Percentiles rank a stretch among this genome's conserved stretches.
Conservation (phyloP, 176 grass and related monocot species). For the Musa acuminata region DNA sequence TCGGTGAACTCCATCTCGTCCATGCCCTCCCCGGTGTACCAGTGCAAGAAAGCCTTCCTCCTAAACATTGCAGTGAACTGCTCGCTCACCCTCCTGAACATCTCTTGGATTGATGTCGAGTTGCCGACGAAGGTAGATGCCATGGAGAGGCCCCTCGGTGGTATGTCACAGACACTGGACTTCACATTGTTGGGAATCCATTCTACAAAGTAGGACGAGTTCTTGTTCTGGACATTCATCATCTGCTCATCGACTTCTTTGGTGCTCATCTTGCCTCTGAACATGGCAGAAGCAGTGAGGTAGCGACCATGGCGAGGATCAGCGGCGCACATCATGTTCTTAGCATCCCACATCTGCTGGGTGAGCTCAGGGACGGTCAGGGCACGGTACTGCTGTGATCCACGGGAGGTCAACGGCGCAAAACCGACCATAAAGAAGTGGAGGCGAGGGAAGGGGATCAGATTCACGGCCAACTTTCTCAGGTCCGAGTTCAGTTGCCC, state of each 20-base stretch:
- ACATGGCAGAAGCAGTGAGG: conserved; percentile 77
- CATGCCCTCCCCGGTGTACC: conserved; percentile 71
- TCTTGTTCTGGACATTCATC: conserved; percentile 94
- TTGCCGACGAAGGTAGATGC: conserved; percentile 70
- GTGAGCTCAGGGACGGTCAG: conserved; percentile 79
- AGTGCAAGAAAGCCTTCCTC: conserved; percentile 86
- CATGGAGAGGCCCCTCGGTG: conserved; percentile 71
- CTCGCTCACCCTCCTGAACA: conserved; percentile 89
- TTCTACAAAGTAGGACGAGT: conserved; percentile 71
- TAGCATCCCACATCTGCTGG: conserved; percentile 85
- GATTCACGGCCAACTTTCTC: conserved; percentile 26
- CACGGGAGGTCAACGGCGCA: conserved; percentile 33
- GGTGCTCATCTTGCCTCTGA: conserved; percentile 87
- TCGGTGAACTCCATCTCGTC: conserved; percentile 84
- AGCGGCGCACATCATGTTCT: conserved; percentile 92
- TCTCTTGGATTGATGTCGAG: conserved; percentile 82
- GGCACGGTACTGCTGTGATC: conserved; percentile 76
- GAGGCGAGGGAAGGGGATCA: conserved; percentile 4
- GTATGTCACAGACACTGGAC: conserved; percentile 81
- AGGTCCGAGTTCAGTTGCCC: conserved; percentile 70
- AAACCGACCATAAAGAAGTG: conserved; percentile 22
- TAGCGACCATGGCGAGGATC: conserved; percentile 84
- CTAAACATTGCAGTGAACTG: conserved; percentile 93
- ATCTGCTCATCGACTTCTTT: conserved; percentile 85
- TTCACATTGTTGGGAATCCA: conserved; percentile 93